A percentile compares a stretch with the other conserved stretches of the same genome.
phyloP scores from a whole-genome alignment of 768 basidiomycete genomes.

The Leccinum rimulosum region DNA sequence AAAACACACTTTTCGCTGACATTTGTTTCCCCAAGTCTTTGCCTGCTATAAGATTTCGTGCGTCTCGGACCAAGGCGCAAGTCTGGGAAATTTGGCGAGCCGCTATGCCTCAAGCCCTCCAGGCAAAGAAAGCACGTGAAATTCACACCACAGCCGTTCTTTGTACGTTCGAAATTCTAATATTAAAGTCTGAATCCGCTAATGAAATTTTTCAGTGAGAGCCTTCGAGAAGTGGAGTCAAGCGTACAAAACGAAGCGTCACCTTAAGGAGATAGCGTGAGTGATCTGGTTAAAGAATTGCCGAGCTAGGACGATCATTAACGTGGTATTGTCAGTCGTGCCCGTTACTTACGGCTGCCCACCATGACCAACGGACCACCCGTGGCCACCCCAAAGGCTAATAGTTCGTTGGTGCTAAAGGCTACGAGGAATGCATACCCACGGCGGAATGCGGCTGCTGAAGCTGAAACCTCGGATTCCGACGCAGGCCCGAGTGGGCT shows the following conservation, averaged over 20 bases:
- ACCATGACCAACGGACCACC: slow-evolving; percentile 44
- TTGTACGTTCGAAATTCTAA: slow-evolving; percentile 42
- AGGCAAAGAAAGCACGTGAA: slow-evolving; percentile 65
- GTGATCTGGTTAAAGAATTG: slow-evolving; percentile 33
- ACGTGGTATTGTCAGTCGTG: slow-evolving; percentile 52
- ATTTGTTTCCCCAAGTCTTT: slow-evolving; percentile 49
- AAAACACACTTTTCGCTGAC: slow-evolving; percentile 9
- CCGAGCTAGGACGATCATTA: slow-evolving; percentile 25
- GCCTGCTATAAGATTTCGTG: slow-evolving; percentile 77
- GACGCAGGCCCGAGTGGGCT: slow-evolving; percentile 27
- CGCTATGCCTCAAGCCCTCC: slow-evolving; percentile 67
- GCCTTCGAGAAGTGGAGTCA: slow-evolving; percentile 67
- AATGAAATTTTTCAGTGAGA: slow-evolving; percentile 37
- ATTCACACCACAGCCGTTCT: slow-evolving; percentile 51
- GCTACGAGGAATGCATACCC: slow-evolving; percentile 31
- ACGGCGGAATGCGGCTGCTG: slow-evolving; percentile 25
- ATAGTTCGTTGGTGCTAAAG: slow-evolving; percentile 26
- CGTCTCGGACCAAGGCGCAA: slow-evolving; percentile 54
- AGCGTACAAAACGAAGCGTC: slow-evolving; percentile 63
- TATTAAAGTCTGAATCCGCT: slow-evolving; percentile 6
- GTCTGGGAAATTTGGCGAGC: slow-evolving; percentile 66
- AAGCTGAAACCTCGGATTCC: slow-evolving; percentile 34
- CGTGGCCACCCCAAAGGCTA: slow-evolving; percentile 27
- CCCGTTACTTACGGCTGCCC: slow-evolving; percentile 76
- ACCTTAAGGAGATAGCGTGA: slow-evolving; percentile 81